Conservation (phyloP, 441 rosid species). For the Raphanus hybrid region DNA sequence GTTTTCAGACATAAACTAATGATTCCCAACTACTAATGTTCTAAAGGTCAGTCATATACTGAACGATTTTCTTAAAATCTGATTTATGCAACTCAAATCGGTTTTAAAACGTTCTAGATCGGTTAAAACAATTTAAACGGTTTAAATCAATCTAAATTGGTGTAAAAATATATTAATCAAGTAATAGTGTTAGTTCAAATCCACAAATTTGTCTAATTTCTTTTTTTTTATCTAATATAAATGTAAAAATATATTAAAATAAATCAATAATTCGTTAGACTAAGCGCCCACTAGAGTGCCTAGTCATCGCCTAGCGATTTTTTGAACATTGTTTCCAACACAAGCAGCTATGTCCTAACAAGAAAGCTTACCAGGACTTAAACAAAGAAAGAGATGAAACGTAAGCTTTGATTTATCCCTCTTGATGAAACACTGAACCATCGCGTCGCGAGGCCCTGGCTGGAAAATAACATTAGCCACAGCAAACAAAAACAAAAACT, state of each 20-base stretch:
- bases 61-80: background rate
- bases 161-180: background rate
- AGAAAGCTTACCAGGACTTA: conserved; percentile 53
- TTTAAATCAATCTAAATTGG: background rate
- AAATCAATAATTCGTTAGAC: background rate
- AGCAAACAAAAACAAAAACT: background rate
- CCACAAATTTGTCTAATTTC: background rate
- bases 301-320: background rate
- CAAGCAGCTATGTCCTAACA: conserved; percentile 8
- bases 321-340: background rate
- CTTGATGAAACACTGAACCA: conserved; percentile 57
- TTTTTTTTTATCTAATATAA: background rate
- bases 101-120: background rate
- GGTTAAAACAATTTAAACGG: background rate
- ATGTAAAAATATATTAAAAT: background rate
- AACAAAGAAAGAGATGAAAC: conserved; percentile 54
- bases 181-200: background rate
- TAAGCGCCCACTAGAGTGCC: no score
- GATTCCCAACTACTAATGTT: background rate
- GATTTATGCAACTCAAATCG: background rate
- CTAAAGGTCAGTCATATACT: background rate
- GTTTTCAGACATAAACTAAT: conserved; percentile 10
- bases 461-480: conserved; percentile 21
- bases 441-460: conserved; percentile 58
- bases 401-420: conserved; percentile 60